Conservation (phyloP, 169 alveolate genomes). For the Plasmodium inui region DNA sequence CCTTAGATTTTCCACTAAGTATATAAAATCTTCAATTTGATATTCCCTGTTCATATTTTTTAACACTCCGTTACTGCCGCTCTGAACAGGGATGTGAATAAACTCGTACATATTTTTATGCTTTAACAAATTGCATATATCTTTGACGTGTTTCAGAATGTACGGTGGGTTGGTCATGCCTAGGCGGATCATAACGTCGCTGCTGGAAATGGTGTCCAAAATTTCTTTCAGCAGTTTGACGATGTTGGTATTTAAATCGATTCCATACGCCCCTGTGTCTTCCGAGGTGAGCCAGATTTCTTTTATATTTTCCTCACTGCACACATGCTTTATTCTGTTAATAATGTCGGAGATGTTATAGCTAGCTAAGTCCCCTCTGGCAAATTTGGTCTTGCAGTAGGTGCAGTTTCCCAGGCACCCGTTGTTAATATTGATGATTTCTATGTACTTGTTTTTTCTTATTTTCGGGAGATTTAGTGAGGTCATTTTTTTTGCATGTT, state of each 20-base stretch:
- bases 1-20: slow-evolving; percentile 91
- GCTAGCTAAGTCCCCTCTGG: slow-evolving; percentile 96
- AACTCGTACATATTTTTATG: slow-evolving; percentile 97
- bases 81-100: slow-evolving; percentile 98
- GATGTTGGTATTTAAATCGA: slow-evolving; percentile 96
- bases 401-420: slow-evolving; percentile 99
- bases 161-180: slow-evolving; percentile 99
- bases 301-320: slow-evolving; percentile 92
- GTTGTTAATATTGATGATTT: slow-evolving; percentile 91
- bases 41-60: slow-evolving; percentile 97
- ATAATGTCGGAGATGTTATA: slow-evolving; percentile 93
- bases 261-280: slow-evolving; percentile 98
- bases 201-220: slow-evolving; percentile 80
- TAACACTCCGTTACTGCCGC: slow-evolving; percentile 95
- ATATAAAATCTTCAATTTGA: slow-evolving; percentile 94
- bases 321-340: slow-evolving; percentile 90
- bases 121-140: slow-evolving; percentile 91
- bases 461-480: slow-evolving; percentile 97
- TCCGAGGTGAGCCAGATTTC: slow-evolving; percentile 99
- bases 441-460: slow-evolving; percentile 95
- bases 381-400: slow-evolving; percentile 98
- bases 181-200: slow-evolving; percentile 86
- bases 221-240: slow-evolving; percentile 91
- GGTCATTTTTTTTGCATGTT: slow-evolving; percentile 90
- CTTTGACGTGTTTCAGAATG: slow-evolving; percentile 95